Evolutionary conservation across 805 yeast genomes (phyloP).

Genomic region (Priceomyces castillae): DNA sequence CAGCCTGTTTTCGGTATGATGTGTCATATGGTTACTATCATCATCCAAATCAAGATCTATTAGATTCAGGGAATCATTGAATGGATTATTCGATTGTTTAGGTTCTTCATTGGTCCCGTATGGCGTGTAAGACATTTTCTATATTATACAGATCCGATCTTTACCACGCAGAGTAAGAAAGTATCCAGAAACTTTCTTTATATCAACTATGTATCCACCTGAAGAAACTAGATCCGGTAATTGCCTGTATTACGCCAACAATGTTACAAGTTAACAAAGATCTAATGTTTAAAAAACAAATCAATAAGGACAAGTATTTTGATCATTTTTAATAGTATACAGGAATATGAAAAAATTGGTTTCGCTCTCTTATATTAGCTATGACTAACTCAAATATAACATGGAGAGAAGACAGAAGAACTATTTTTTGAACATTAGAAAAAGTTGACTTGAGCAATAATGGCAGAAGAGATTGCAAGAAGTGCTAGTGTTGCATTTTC

Average conservation of each 20-base stretch:
- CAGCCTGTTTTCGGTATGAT: slow-evolving; percentile 4
- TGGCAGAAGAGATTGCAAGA: slow-evolving; percentile 76
- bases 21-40: slow-evolving; percentile 7
- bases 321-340: background rate
- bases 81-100: slow-evolving; percentile 14
- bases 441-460: slow-evolving; percentile 10
- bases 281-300: background rate
- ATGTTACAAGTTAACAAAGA: background rate
- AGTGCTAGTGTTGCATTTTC: slow-evolving; percentile 84
- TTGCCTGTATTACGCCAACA: background rate
- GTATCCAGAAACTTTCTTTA: background rate
- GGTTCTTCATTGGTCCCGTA: background rate
- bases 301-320: background rate
- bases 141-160: background rate
- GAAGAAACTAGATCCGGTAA: background rate
- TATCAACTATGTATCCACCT: background rate
- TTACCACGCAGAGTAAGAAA: background rate
- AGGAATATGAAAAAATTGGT: background rate
- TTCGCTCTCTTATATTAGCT: background rate
- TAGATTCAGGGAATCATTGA: slow-evolving; percentile 24
- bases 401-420: too few relatives aligned
- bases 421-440: too few relatives aligned
- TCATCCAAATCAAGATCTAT: slow-evolving; percentile 30
- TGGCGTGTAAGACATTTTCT: slow-evolving; percentile 5
- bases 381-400: background rate